These are phyloP conservation scores for Globisporangium canariense DNA, from an alignment of 352 stramenopile species.

Conservation along the genomic window DNA sequence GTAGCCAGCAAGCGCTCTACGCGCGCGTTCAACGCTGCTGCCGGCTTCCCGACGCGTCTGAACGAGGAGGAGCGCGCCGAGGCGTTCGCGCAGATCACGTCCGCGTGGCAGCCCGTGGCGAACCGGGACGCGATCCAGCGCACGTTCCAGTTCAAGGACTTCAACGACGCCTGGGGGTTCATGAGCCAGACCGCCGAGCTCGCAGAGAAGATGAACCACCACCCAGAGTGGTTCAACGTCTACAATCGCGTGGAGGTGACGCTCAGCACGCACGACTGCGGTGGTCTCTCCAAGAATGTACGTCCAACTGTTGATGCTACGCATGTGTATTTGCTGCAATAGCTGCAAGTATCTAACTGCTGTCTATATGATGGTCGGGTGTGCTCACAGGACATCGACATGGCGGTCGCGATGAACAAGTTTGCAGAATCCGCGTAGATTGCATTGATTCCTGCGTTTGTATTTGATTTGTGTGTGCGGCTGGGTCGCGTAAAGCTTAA, in stretches of 20 bases:
- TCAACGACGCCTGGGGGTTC: constrained; percentile 78
- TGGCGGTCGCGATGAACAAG: constrained; percentile 74
- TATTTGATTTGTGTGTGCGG: constrained; percentile 6
- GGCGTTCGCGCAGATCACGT: constrained; percentile 41
- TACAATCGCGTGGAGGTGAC: constrained; percentile 97
- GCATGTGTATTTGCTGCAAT: background rate
- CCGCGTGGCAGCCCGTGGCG: constrained; percentile 47
- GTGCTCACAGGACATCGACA: constrained; percentile 44
- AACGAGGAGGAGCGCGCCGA: constrained; percentile 38
- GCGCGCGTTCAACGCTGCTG: constrained; percentile 19
- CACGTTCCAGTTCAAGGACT: constrained; percentile 83
- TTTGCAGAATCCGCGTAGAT: constrained; percentile 30
- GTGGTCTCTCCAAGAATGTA: constrained; percentile 90
- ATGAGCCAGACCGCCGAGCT: constrained; percentile 73
- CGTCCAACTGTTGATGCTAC: background rate
- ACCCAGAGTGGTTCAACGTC: constrained; percentile 99
- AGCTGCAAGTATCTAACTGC: background rate
- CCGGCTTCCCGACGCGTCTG: constrained; percentile 43
- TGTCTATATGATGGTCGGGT: background rate
- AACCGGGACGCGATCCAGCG: constrained; percentile 80
- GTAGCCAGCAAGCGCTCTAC: background rate
- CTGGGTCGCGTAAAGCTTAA: background rate
- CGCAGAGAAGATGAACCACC: constrained; percentile 92
- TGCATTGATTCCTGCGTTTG: background rate
- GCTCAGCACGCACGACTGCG: constrained; percentile 95